Evolutionary conservation across 306 rosid species (phyloP), one percentile per base, ranked within the genome.

Genomic region (Calophaca sinica): DNA sequence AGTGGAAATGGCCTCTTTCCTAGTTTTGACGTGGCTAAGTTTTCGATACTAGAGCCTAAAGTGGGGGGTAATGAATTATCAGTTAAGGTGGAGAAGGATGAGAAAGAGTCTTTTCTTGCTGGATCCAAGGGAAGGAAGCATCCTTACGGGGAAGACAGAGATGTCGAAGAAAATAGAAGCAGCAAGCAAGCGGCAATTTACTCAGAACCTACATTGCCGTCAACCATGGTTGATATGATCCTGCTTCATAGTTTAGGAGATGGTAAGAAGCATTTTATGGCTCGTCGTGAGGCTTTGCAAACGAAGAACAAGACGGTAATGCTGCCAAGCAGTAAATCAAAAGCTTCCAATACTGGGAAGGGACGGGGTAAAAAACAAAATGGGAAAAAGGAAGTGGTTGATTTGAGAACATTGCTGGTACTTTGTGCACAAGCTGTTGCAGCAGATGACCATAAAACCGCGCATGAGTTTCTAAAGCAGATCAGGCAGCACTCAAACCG

Each of bases 361-460:
- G 92, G 93, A 62, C 88, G 92, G 6, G 83, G 86, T 54, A 94
- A 86, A 90, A 91, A 87, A 82, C 96, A 81, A 60, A 84, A 65
- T 20, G 87, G 81, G 57, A 94, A 81, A 73, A 92, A 79, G 55
- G 90, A 89, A 62, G 92, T 92, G 78, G 88, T 96, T 69, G 98
- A 96, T 85, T 86, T 96, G 85, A 92, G 98, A 83, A 89, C 96
- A 32, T 88, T 92, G 52, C 74, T 89, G 48, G 76, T 96, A 77
- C 84, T 81, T 78, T 92, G 96, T 78, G 97, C 99, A 44, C 98
- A 92, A 65, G 92, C 96, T 26, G 97, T 92, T 80, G 98, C 99
- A 53, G 98, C 99, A 46, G 98, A 92, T 73, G 99, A 96, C 68
- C 69, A 83, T 39, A 83, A 77, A 83, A 88, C 78, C 2, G 97